phyloP scores from a whole-genome alignment of 495 filamentous ascomycete species.

The Jackrogersella multiformis region DNA sequence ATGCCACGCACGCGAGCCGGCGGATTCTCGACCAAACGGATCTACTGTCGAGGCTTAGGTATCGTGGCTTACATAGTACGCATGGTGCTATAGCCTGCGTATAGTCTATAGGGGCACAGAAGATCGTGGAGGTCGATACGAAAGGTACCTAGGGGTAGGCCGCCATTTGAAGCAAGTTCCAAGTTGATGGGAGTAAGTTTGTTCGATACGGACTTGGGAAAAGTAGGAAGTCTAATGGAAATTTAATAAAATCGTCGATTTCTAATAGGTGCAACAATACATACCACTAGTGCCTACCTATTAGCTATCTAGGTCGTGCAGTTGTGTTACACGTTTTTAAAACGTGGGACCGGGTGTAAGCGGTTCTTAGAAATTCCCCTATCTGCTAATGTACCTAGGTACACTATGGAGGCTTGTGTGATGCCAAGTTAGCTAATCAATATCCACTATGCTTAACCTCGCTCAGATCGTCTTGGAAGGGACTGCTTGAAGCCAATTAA shows the following conservation, averaged over 20 bases:
- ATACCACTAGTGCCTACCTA: too few species aligned
- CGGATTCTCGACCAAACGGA: conserved; percentile 1
- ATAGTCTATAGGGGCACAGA: not conserved
- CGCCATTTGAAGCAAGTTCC: too few species aligned
- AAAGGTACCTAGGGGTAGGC: too few species aligned
- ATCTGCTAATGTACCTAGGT: too few species aligned
- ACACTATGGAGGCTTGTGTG: too few species aligned
- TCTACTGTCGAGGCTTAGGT: not conserved
- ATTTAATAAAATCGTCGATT: not conserved
- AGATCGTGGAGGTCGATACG: too few species aligned
- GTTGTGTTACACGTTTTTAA: not conserved
- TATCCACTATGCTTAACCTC: too few species aligned
- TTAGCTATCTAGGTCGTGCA: not conserved
- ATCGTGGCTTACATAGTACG: not conserved
- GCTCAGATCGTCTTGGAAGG: too few species aligned
- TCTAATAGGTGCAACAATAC: not conserved
- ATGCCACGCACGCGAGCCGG: conserved; percentile 3
- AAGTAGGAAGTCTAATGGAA: not conserved
- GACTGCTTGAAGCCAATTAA: too few species aligned
- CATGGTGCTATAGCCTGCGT: conserved; percentile 1
- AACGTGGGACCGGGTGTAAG: not conserved
- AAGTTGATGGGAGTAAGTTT: too few species aligned
- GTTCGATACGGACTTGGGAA: not conserved
- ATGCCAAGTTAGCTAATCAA: too few species aligned
- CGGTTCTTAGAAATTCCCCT: not conserved